Conservation (phyloP, 768 basidiomycete species). For the Leccinum subgranulosum region DNA sequence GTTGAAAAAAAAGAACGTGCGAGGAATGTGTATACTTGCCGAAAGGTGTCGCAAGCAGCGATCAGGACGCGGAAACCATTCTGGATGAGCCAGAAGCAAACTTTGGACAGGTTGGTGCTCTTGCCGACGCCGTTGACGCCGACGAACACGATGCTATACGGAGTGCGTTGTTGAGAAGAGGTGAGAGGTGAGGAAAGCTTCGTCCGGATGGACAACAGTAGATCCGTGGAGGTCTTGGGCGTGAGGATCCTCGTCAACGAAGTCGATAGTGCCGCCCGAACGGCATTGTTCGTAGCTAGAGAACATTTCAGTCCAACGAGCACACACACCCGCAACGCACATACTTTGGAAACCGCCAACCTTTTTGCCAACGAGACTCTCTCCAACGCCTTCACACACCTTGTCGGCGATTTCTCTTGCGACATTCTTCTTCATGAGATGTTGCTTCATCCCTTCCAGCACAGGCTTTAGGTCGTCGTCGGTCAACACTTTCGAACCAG, state of each 20-base stretch:
- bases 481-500: constrained; percentile 79
- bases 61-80: constrained; percentile 92
- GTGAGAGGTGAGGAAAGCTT: constrained; percentile 75
- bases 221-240: constrained; percentile 95
- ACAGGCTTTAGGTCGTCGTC: constrained; percentile 85
- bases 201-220: constrained; percentile 87
- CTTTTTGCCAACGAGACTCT: constrained; percentile 85
- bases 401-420: constrained; percentile 94
- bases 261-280: constrained; percentile 76
- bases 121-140: constrained; percentile 99
- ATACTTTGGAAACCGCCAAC: constrained; percentile 86
- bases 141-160: constrained; percentile 94
- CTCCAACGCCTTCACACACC: constrained; percentile 92
- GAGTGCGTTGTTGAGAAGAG: constrained; percentile 73
- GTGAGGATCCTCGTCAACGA: constrained; percentile 93
- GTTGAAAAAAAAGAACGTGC: background rate
- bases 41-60: constrained; percentile 97
- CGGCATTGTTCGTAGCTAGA: constrained; percentile 79
- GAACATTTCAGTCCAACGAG: constrained; percentile 5
- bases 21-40: constrained; percentile 40
- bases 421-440: constrained; percentile 98
- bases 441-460: constrained; percentile 92
- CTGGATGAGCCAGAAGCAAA: constrained; percentile 98
- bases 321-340: constrained; percentile 17
- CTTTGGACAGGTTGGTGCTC: constrained; percentile 96